A percentile compares a stretch with the other conserved stretches of the same genome.
phyloP scores from a whole-genome alignment of 164 flowering plant species.

The Macadamia integrifolia region DNA sequence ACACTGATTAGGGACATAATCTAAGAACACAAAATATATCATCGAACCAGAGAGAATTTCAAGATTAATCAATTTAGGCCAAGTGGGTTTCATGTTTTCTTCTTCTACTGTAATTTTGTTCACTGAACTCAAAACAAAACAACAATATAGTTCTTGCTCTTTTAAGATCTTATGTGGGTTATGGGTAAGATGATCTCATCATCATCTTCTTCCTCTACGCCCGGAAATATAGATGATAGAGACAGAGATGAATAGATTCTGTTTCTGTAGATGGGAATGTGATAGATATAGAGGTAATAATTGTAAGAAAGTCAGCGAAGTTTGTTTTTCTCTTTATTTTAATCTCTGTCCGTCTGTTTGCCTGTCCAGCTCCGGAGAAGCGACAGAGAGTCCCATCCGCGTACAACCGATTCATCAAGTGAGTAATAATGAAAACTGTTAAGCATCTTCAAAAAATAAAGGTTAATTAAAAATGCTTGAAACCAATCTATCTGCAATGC shows the following conservation, averaged over 20 bases:
- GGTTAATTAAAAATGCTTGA: too few relatives aligned
- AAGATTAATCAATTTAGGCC: too few relatives aligned
- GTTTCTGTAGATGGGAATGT: constrained; percentile 13
- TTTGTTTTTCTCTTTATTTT: constrained; percentile 11
- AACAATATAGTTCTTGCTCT: not conserved
- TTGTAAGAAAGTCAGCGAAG: constrained; percentile 23
- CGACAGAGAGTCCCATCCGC: constrained; percentile 99
- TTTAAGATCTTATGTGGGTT: too few relatives aligned
- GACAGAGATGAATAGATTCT: constrained; percentile 18
- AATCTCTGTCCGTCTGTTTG: constrained; percentile 26
- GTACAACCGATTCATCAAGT: constrained; percentile 98
- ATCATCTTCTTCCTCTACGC: too few relatives aligned
- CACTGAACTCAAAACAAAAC: not conserved
- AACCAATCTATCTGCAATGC: constrained; percentile 5
- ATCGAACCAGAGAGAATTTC: too few relatives aligned
- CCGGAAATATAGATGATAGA: not conserved
- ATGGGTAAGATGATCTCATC: too few relatives aligned
- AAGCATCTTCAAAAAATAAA: too few relatives aligned
- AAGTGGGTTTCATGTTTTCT: not conserved
- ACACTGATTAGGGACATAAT: too few relatives aligned
- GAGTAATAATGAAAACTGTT: constrained; percentile 18
- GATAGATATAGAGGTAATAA: constrained; percentile 14
- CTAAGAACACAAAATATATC: too few relatives aligned
- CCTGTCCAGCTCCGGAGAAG: constrained; percentile 91
- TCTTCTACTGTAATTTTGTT: not conserved